Base-by-base conservation (phyloP, 1,139 yeast genomes). In the Yamadazyma jaroonii region DNA sequence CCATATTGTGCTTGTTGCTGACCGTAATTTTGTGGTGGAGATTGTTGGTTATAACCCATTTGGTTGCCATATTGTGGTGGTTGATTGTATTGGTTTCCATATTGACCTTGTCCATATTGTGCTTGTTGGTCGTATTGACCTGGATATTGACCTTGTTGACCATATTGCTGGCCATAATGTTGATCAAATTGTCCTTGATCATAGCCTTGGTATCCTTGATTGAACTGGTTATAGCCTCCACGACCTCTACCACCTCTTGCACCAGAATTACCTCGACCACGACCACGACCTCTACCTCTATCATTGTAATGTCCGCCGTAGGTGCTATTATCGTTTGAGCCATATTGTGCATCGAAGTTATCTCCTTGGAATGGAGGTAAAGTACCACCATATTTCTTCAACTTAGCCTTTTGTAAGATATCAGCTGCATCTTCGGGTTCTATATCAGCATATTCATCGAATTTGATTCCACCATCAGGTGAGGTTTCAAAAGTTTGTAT, bases 401-500 rank as follows among this genome's bases (percentile, higher is more conserved):
- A 32, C 42, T 64, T 65, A 1, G 67, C 64, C 37, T 59, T 63
- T 2, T 45, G 41, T 17, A 70, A 36, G 26, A 71, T 56, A 43
- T 81, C 79, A 8, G 81, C 73, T 0, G 90, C 92, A 25, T 77
- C 81, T 29, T 77, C 77, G 4, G 80, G 67, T 6, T 81, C 81
- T 14, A 87, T 71, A 39, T 77, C 76, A 4, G 84, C 74, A 53
- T 88, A 89, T 53, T 89, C 96, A 52, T 87, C 95, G 56, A 84
- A 89, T 48, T 81, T 79, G 24, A 89, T 78, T 1, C 79, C 79
- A n/a, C 88, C 89, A 47, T 79, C 83, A 0, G 78, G 63, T 1
- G 83, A 73, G 26, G 71, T 72, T 53, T 85, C 86, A 56, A 84
- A 89, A 1, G 85, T 75, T 54, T 84, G 94, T 13, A 86, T 64